A percentile compares a stretch with the other conserved stretches of the same genome.
phyloP scores from a whole-genome alignment of 2,329 filamentous ascomycete genomes.

The Trichoderma endophyticum region DNA sequence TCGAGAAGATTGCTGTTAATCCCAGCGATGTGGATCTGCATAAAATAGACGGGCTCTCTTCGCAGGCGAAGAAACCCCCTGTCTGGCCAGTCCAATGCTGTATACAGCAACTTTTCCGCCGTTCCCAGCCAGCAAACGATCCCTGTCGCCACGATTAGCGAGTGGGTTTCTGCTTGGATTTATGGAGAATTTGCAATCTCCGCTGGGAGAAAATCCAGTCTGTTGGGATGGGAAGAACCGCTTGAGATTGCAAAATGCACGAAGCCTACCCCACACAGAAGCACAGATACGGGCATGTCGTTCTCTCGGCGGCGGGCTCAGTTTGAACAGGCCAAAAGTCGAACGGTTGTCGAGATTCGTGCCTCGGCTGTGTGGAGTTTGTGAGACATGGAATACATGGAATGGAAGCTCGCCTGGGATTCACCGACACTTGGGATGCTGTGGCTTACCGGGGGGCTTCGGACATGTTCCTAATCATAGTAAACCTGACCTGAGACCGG shows the following conservation, averaged over 20 bases:
- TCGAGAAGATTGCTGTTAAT: background rate
- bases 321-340: background rate
- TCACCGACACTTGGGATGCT: background rate
- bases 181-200: constrained; percentile 2
- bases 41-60: background rate
- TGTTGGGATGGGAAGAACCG: constrained; percentile 6
- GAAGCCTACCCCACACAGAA: background rate
- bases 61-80: background rate
- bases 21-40: background rate
- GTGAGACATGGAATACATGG: background rate
- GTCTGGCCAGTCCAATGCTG: background rate
- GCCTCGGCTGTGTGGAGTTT: background rate
- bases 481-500: background rate
- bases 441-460: background rate
- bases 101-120: background rate
- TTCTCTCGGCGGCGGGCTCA: background rate
- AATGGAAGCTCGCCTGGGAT: background rate
- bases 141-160: background rate
- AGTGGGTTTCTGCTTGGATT: background rate
- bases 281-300: background rate
- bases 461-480: background rate
- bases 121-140: background rate
- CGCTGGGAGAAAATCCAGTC: background rate
- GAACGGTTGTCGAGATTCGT: background rate
- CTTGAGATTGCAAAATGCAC: background rate